Conservation (phyloP, 345 rosid species). For the Cardamine resedifolia region DNA sequence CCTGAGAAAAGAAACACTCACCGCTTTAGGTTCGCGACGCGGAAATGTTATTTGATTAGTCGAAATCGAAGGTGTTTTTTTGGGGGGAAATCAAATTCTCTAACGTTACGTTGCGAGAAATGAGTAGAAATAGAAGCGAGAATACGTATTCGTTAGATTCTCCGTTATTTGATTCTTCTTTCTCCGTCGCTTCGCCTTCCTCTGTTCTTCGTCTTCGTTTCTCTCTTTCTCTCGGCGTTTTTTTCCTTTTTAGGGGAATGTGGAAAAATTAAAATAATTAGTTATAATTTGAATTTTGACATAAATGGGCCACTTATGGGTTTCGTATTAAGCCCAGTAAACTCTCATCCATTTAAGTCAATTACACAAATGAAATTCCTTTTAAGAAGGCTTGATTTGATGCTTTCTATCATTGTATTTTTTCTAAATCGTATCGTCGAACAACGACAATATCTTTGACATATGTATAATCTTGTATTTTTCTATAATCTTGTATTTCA, state of each 20-base stretch:
- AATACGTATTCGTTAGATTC: neutral
- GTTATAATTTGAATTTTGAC: conserved; percentile 9
- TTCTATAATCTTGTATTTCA: too few relatives aligned
- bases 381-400: neutral
- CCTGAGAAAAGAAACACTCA: neutral
- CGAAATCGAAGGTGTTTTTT: neutral
- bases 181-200: conserved; percentile 25
- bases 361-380: neutral
- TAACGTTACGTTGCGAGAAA: neutral
- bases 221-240: neutral
- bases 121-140: too few relatives aligned
- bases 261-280: conserved; percentile 1
- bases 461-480: neutral
- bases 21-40: neutral
- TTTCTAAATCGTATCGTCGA: too few relatives aligned
- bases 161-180: neutral
- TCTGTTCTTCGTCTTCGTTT: neutral
- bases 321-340: conserved; percentile 22
- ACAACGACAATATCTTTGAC: too few relatives aligned
- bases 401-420: neutral
- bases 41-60: neutral
- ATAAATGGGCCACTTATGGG: conserved; percentile 4
- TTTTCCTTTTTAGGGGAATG: neutral
- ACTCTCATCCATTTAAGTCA: neutral
- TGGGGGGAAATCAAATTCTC: neutral